These are phyloP conservation scores for Dentipellis sp. DNA, from an alignment of 768 basidiomycete genomes.

Conservation along the genomic window DNA sequence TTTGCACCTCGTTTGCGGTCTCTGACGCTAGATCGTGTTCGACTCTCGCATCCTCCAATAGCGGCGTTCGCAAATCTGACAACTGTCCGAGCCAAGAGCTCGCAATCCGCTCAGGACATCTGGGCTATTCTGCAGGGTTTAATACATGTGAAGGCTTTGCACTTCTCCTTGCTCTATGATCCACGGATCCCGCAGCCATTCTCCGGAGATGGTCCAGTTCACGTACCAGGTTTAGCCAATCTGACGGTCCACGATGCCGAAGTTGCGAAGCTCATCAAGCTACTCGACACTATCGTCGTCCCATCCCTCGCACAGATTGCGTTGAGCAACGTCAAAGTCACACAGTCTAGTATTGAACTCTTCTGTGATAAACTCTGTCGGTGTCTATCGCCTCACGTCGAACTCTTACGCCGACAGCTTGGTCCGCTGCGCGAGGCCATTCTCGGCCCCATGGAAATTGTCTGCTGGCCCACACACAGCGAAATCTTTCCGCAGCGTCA, in stretches of 20 bases:
- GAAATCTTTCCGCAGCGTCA: not conserved
- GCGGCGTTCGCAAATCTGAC: not conserved
- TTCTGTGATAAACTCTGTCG: too few relatives aligned
- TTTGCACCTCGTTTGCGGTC: not conserved
- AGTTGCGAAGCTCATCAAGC: too few relatives aligned
- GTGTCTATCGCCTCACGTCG: too few relatives aligned
- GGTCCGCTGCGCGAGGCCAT: not conserved
- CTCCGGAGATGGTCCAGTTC: too few relatives aligned
- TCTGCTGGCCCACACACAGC: not conserved
- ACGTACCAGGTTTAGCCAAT: too few relatives aligned
- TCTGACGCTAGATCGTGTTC: not conserved
- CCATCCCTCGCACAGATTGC: too few relatives aligned
- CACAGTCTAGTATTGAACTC: too few relatives aligned
- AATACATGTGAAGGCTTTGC: not conserved
- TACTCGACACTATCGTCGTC: too few relatives aligned
- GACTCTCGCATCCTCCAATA: not conserved
- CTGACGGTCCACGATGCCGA: too few relatives aligned
- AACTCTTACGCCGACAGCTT: too few relatives aligned
- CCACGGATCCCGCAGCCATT: too few relatives aligned
- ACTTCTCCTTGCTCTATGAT: not conserved
- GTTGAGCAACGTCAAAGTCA: too few relatives aligned
- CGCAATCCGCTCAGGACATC: not conserved
- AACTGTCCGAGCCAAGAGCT: not conserved
- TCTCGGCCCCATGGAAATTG: not conserved
- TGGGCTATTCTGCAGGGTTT: not conserved